Evolutionary conservation across 495 filamentous ascomycete genomes (phyloP).

Genomic region (Hapsidospora chrysogenum): DNA sequence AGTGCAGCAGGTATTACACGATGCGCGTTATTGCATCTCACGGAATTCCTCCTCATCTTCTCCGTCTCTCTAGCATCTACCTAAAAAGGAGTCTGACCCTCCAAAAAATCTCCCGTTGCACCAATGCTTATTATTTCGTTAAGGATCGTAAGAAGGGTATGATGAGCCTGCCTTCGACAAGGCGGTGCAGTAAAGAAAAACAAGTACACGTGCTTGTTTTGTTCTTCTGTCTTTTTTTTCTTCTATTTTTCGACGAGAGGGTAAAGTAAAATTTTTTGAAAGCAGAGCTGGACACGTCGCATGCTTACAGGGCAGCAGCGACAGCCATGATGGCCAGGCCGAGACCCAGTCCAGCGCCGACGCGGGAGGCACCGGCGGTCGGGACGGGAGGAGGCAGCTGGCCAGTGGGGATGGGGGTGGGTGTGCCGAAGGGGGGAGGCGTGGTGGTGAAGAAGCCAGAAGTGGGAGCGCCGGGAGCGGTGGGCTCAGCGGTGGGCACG

Average conservation of each 20-base stretch:
- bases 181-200: background rate
- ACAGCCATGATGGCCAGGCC: constrained; percentile 16
- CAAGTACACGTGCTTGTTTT: background rate
- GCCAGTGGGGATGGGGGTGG: constrained; percentile 10
- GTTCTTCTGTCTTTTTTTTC: too few species aligned
- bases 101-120: background rate
- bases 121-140: constrained; percentile 12
- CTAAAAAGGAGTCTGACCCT: too few species aligned
- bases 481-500: constrained; percentile 7
- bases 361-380: constrained; percentile 13
- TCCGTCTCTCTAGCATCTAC: too few species aligned
- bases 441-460: constrained; percentile 4
- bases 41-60: too few species aligned
- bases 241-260: background rate
- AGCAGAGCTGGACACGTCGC: background rate
- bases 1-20: too few species aligned
- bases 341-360: constrained; percentile 19
- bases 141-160: constrained; percentile 25
- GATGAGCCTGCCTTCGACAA: too few species aligned
- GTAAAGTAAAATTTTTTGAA: background rate
- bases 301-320: constrained; percentile 18
- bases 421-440: constrained; percentile 9
- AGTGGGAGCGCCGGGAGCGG: constrained; percentile 7
- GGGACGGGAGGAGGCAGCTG: constrained; percentile 8
- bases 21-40: too few species aligned